Conservation (phyloP, 441 rosid genomes). For the Adansonia rubrostipa region DNA sequence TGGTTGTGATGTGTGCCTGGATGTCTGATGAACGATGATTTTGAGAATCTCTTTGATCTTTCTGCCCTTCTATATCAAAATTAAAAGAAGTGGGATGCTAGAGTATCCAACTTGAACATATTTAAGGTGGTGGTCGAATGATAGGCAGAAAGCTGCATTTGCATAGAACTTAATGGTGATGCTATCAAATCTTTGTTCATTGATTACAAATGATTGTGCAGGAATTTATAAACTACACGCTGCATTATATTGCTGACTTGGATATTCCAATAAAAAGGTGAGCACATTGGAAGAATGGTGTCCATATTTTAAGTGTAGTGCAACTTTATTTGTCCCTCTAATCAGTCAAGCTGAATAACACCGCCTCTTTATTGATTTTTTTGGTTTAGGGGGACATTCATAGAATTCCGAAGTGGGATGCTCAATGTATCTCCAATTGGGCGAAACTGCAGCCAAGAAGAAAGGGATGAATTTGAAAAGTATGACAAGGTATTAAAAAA, state of each 20-base stretch:
- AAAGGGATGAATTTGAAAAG: slow-evolving; percentile 93
- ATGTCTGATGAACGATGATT: not conserved
- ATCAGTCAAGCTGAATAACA: slow-evolving; percentile 21
- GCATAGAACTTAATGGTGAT: not conserved
- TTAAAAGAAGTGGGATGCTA: slow-evolving; percentile 4
- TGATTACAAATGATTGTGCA: slow-evolving; percentile 43
- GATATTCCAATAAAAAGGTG: slow-evolving; percentile 98
- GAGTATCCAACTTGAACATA: not conserved
- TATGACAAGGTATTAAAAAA: slow-evolving; percentile 75
- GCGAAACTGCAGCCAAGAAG: slow-evolving; percentile 98
- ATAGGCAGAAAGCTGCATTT: slow-evolving; percentile 15
- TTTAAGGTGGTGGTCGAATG: not conserved
- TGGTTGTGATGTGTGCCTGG: not conserved
- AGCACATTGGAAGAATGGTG: slow-evolving; percentile 16
- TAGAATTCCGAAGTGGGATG: slow-evolving; percentile 98
- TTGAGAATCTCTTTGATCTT: not conserved
- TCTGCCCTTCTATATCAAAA: not conserved
- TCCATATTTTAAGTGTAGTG: slow-evolving; percentile 20
- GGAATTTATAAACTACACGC: slow-evolving; percentile 84
- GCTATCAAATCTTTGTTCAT: slow-evolving; percentile 29
- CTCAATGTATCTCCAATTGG: slow-evolving; percentile 97
- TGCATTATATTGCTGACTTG: slow-evolving; percentile 94
- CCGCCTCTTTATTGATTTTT: slow-evolving; percentile 30
- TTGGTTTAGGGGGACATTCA: slow-evolving; percentile 84
- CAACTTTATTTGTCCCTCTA: slow-evolving; percentile 20